These are phyloP conservation scores for Phoma sp. DNA, from an alignment of 2,329 filamentous ascomycete species.

Conservation along the genomic window DNA sequence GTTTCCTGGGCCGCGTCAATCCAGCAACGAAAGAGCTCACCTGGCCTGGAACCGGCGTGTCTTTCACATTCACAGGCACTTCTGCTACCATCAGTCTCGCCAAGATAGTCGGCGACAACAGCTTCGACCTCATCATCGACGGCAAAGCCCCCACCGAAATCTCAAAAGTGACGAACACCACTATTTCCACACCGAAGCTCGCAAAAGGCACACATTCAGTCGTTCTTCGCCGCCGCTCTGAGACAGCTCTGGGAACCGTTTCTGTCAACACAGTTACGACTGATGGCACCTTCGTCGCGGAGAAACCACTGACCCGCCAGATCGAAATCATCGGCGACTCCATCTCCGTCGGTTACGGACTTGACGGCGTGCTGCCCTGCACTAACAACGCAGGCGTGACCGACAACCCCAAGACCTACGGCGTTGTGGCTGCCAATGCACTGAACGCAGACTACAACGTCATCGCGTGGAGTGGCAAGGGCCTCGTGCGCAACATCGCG, in stretches of 20 bases:
- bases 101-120: constrained; percentile 42
- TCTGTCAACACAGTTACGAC: constrained; percentile 35
- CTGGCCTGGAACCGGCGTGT: constrained; percentile 54
- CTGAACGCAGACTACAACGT: constrained; percentile 53
- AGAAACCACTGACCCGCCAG: constrained; percentile 36
- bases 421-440: constrained; percentile 51
- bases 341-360: constrained; percentile 54
- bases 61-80: constrained; percentile 51
- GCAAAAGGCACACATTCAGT: constrained; percentile 46
- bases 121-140: constrained; percentile 46
- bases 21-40: constrained; percentile 52
- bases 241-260: constrained; percentile 44
- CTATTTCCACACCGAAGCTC: constrained; percentile 40
- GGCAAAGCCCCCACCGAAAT: constrained; percentile 28
- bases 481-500: constrained; percentile 51
- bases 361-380: constrained; percentile 51
- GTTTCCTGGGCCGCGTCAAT: constrained; percentile 50
- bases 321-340: constrained; percentile 56
- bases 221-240: constrained; percentile 49
- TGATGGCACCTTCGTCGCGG: constrained; percentile 35
- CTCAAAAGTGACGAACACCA: constrained; percentile 38
- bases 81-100: constrained; percentile 46
- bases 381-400: constrained; percentile 49
- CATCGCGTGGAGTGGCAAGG: constrained; percentile 55
- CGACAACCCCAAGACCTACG: constrained; percentile 52